Conservation (phyloP, 192 early-diverging fungal genomes). For the Linnemannia schmuckeri region DNA sequence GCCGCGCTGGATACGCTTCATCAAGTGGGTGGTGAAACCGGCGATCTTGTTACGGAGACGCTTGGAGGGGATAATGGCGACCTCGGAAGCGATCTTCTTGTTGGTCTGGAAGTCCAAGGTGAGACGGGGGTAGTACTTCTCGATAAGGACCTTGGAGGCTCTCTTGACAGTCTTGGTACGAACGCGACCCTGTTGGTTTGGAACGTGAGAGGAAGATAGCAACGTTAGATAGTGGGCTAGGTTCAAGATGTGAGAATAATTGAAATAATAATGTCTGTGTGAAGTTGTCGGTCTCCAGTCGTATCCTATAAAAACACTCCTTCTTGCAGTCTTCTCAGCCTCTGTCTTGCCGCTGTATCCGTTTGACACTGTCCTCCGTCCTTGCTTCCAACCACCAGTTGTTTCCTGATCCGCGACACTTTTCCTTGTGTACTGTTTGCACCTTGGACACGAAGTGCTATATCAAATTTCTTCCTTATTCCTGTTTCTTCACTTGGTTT, state of each 20-base stretch:
- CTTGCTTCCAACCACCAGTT: not conserved
- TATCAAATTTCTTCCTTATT: too few species aligned
- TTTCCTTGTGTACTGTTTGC: too few species aligned
- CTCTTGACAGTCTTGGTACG: constrained; percentile 99
- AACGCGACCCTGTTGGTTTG: constrained; percentile 85
- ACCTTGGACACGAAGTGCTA: too few species aligned
- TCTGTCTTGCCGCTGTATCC: not conserved
- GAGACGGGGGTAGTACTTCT: constrained; percentile 99
- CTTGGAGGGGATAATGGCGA: constrained; percentile 98
- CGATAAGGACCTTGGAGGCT: constrained; percentile 99
- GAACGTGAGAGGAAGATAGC: not conserved
- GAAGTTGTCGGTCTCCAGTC: not conserved
- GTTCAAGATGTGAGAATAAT: not conserved
- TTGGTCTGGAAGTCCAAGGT: constrained; percentile 99
- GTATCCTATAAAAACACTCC: not conserved
- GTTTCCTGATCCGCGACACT: too few species aligned
- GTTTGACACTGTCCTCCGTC: not conserved
- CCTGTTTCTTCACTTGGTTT: too few species aligned
- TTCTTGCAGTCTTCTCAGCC: not conserved
- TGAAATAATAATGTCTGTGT: too few species aligned
- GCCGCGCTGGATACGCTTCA: constrained; percentile 99
- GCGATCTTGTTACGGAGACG: constrained; percentile 99
- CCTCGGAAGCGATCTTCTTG: constrained; percentile 98
- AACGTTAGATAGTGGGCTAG: not conserved
- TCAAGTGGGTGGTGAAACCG: constrained; percentile 99